Percentiles rank a stretch among this genome's conserved stretches.
phyloP scores from a whole-genome alignment of 1,284 basidiomycete species.

The Apiotrichum montevideense region DNA sequence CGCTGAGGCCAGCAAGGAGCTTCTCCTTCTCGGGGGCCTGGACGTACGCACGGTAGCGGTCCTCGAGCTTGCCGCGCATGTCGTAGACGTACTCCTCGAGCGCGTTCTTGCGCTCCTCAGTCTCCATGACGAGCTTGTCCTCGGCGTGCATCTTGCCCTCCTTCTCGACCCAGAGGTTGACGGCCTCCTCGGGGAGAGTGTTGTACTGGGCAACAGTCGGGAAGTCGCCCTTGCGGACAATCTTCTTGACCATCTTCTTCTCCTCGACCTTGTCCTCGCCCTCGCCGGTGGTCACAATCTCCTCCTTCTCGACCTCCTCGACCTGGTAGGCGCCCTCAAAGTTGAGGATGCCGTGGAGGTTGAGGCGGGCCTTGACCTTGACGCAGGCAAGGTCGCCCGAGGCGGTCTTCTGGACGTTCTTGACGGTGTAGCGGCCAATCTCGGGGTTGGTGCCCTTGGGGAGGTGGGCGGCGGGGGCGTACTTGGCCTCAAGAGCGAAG shows the following conservation, averaged over 20 bases:
- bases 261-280: slow-evolving; percentile 63
- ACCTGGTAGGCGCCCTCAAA: slow-evolving; percentile 74
- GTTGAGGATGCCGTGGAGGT: slow-evolving; percentile 73
- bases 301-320: slow-evolving; percentile 71
- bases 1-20: slow-evolving; percentile 61
- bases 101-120: slow-evolving; percentile 94
- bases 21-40: slow-evolving; percentile 67
- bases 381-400: slow-evolving; percentile 69
- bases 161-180: slow-evolving; percentile 64
- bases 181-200: slow-evolving; percentile 56
- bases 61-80: slow-evolving; percentile 82
- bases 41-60: slow-evolving; percentile 68
- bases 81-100: slow-evolving; percentile 97
- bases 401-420: slow-evolving; percentile 61
- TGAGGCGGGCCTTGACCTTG: slow-evolving; percentile 82
- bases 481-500: slow-evolving; percentile 78
- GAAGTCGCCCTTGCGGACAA: slow-evolving; percentile 74
- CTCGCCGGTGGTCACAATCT: slow-evolving; percentile 51
- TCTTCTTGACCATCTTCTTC: slow-evolving; percentile 56
- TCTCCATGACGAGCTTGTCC: slow-evolving; percentile 92
- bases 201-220: slow-evolving; percentile 61
- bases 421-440: slow-evolving; percentile 71
- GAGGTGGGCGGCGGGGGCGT: slow-evolving; percentile 62
- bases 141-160: slow-evolving; percentile 79
- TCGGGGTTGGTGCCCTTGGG: slow-evolving; percentile 76